A percentile compares a stretch with the other conserved stretches of the same genome.
These are phyloP conservation scores for Hydnum rufescens DNA, from an alignment of 768 basidiomycete genomes.

Conservation along the genomic window DNA sequence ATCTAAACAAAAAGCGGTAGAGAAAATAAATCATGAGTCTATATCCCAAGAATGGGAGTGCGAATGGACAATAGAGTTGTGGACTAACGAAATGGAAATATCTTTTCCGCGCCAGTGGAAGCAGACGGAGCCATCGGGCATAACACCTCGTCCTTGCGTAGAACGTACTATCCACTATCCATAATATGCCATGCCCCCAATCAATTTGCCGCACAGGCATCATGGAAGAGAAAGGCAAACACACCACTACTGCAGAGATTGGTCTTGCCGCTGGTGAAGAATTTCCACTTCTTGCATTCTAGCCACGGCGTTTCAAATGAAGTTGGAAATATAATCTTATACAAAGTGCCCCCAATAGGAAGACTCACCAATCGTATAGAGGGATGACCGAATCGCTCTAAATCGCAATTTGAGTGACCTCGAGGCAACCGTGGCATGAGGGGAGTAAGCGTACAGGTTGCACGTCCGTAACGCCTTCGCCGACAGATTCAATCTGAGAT, in stretches of 20 bases:
- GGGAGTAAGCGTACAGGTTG: slow-evolving; percentile 26
- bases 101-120: slow-evolving; percentile 80
- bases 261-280: slow-evolving; percentile 96
- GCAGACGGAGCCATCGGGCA: slow-evolving; percentile 78
- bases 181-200: no score
- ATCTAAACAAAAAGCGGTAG: slow-evolving; percentile 46
- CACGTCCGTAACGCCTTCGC: slow-evolving; percentile 79
- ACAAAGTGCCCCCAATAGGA: neutral
- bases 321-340: neutral
- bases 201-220: neutral
- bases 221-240: slow-evolving; percentile 1
- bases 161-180: slow-evolving; percentile 76
- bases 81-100: slow-evolving; percentile 74
- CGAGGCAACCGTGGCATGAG: neutral
- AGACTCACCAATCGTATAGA: slow-evolving; percentile 67
- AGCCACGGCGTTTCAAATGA: slow-evolving; percentile 11
- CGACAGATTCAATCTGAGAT: slow-evolving; percentile 80
- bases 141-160: slow-evolving; percentile 84
- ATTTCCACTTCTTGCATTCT: slow-evolving; percentile 96
- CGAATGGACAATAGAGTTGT: neutral
- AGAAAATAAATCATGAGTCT: neutral
- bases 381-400: slow-evolving; percentile 94
- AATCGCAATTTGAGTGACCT: neutral
- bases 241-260: slow-evolving; percentile 90
- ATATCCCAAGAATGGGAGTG: neutral